Base-by-base conservation (phyloP, 2,329 filamentous ascomycete genomes). In the Hypoxylon sp. region DNA sequence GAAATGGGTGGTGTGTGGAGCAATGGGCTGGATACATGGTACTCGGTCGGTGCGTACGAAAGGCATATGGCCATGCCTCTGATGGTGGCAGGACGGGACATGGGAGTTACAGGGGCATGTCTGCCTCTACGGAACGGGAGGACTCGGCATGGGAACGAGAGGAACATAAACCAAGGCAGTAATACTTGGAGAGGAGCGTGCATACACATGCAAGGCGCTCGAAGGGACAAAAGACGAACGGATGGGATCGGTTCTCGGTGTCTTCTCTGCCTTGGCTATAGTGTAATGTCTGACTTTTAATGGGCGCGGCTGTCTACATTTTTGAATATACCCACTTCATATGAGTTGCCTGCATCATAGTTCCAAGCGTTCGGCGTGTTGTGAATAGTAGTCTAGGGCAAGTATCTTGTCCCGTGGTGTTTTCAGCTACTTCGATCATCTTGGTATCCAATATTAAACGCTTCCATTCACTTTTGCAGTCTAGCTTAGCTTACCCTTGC, bases 251-350 rank as follows among this genome's bases (percentile, higher is more conserved):
- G 24, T 33, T 43, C 45, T 40, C 27, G 33, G 46, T 23, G 17
- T 50, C 33, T 55, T 15, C 26, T 27, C 33, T 38, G 11, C 8
- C 43, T 49, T 40, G 48, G 18, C 23, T 40, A 31, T 42, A 35
- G 24, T 40, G 15, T 24, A 26, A 18, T 41, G 27, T 3, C 20
- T 11, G n/a, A 3, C 15, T 50, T 56, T 17, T 56, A 50, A 56
- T 46, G 40, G 18, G 29, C 5, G 49, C 7, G 11, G 40, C 11
- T 23, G 24, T 27, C 38, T 41, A 26, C 13, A 31, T 33, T 15
- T 50, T 23, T 46, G 31, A 13, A 45, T 56, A 56, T 56, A 56
- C 53, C 47, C 53, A 49, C 27, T 18, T 29, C 2, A 11, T 17
- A 23, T n/a, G 8, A 40, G 23, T 21, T 23, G 11, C 11, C 11